Conservation (phyloP, 805 yeast genomes). For the Deakozyma indianensis region DNA sequence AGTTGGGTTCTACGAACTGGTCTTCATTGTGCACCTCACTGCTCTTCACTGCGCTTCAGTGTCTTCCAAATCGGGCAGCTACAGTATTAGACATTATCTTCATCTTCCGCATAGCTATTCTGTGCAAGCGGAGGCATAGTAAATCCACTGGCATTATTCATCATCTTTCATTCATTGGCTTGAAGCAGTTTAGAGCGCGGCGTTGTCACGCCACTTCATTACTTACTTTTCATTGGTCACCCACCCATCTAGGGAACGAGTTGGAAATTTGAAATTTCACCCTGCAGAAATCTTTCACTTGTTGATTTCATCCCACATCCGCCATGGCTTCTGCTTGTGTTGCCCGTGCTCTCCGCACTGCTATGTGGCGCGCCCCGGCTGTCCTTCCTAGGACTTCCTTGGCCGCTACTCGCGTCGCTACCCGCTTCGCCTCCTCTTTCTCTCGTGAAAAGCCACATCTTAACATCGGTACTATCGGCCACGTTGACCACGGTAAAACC, state of each 20-base stretch:
- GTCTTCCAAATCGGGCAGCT: too few species aligned
- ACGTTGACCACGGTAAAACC: constrained; percentile 98
- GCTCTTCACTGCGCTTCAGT: too few species aligned
- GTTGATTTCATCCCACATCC: too few species aligned
- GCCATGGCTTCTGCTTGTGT: background rate
- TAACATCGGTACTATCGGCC: constrained; percentile 96
- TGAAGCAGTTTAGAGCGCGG: too few species aligned
- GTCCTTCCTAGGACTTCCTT: constrained; percentile 3
- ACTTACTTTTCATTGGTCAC: too few species aligned
- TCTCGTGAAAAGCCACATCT: constrained; percentile 94
- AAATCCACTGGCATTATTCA: too few species aligned
- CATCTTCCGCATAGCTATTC: too few species aligned
- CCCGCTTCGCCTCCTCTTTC: constrained; percentile 51
- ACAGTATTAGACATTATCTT: too few species aligned
- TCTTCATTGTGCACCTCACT: too few species aligned
- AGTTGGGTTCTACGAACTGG: background rate
- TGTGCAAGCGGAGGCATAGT: too few species aligned
- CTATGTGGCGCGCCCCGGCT: background rate
- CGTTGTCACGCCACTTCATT: too few species aligned
- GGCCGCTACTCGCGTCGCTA: constrained; percentile 2
- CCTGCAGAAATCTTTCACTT: background rate
- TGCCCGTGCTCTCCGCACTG: background rate
- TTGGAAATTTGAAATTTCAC: background rate
- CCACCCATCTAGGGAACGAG: background rate
- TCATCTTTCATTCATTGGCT: too few species aligned